phyloP scores from a whole-genome alignment of 257 asterid species.

The Gentiana dahurica region DNA sequence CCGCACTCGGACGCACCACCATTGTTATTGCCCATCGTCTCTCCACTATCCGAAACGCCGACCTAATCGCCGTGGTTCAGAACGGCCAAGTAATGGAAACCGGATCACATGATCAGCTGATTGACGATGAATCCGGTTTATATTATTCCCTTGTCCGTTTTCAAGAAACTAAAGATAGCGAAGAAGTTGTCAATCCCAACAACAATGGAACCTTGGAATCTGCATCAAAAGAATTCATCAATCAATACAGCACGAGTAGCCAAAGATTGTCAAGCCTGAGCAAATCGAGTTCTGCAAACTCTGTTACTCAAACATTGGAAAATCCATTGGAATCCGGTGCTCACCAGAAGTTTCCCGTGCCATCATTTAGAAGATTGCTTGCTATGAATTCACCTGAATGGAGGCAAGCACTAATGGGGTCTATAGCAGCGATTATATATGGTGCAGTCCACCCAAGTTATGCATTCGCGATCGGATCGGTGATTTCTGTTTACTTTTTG shows the following conservation, averaged over 20 bases:
- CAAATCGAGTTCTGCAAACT: slow-evolving; percentile 57
- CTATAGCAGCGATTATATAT: slow-evolving; percentile 48
- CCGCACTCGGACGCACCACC: slow-evolving; percentile 74
- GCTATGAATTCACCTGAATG: slow-evolving; percentile 92
- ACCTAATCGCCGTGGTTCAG: slow-evolving; percentile 61
- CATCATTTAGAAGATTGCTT: slow-evolving; percentile 58
- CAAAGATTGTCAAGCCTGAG: slow-evolving; percentile 35
- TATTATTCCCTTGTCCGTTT: slow-evolving; percentile 60
- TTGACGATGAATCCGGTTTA: slow-evolving; percentile 25
- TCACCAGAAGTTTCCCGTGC: slow-evolving; percentile 35
- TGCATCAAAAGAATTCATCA: slow-evolving; percentile 1
- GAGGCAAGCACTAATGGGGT: slow-evolving; percentile 62
- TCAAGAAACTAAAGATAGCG: slow-evolving; percentile 39
- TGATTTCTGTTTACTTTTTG: slow-evolving; percentile 57
- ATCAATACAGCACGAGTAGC: slow-evolving; percentile 41
- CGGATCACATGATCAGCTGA: slow-evolving; percentile 62
- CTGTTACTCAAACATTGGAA: slow-evolving; percentile 20
- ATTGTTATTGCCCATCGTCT: slow-evolving; percentile 83
- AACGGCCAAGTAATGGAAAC: slow-evolving; percentile 57
- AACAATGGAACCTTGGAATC: slow-evolving; percentile 7
- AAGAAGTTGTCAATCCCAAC: slow-evolving; percentile 5
- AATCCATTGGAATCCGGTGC: slow-evolving; percentile 11
- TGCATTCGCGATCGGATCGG: slow-evolving; percentile 75
- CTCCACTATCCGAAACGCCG: slow-evolving; percentile 78
- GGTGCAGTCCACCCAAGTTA: slow-evolving; percentile 85